These are phyloP conservation scores for Elaeagnus macrophylla DNA, from an alignment of 306 rosid species.

Conservation along the genomic window DNA sequence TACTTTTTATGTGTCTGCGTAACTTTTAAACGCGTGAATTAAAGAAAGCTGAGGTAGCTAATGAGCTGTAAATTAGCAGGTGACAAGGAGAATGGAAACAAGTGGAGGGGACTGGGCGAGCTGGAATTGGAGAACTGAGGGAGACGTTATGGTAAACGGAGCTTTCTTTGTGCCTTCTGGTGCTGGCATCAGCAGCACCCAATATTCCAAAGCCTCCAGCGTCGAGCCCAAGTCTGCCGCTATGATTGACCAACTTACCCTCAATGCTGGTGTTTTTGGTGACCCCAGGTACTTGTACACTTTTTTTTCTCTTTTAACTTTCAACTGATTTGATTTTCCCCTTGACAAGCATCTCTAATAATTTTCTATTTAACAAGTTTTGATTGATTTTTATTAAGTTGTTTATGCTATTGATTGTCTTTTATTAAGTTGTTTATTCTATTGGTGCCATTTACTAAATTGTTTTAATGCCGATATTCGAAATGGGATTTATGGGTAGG, in stretches of 20 bases:
- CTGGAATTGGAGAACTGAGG: constrained; percentile 96
- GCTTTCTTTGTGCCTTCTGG: constrained; percentile 92
- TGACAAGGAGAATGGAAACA: constrained; percentile 97
- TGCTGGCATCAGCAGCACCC: constrained; percentile 33
- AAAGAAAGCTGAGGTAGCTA: not conserved
- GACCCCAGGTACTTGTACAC: constrained; percentile 51
- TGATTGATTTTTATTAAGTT: no score
- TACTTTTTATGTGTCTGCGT: not conserved
- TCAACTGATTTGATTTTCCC: constrained; percentile 16
- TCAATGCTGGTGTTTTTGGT: constrained; percentile 76
- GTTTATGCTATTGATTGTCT: no score
- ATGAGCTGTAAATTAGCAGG: constrained; percentile 31
- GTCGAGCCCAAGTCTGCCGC: constrained; percentile 68
- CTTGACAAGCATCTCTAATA: no score
- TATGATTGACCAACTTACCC: constrained; percentile 68
- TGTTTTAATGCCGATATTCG: no score
- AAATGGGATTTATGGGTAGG: no score
- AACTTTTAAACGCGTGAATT: not conserved
- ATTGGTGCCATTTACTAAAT: no score
- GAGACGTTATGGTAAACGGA: constrained; percentile 89
- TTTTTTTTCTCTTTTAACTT: constrained; percentile 31
- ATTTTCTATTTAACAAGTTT: no score
- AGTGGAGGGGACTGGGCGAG: constrained; percentile 52
- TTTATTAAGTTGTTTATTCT: no score
- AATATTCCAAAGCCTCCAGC: constrained; percentile 61